Conservation (phyloP, 148 eudicot species). For the Chenopodium berlandieri region DNA sequence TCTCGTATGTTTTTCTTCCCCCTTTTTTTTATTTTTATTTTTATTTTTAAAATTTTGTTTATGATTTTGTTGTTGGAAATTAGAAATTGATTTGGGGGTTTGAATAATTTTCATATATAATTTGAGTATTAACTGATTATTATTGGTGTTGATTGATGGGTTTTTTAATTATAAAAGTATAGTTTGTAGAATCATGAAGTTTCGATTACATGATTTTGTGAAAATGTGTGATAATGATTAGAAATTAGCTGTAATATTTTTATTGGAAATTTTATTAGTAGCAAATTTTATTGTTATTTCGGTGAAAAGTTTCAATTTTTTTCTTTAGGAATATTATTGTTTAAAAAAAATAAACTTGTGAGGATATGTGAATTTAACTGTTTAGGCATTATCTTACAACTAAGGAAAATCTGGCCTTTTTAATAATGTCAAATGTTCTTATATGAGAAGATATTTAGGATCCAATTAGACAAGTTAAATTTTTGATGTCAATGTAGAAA, state of each 20-base stretch:
- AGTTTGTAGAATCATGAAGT: too few species aligned
- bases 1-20: conserved; percentile 45
- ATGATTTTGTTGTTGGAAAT: not conserved
- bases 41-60: not conserved
- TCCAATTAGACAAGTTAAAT: not conserved
- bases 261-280: too few species aligned
- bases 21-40: conserved; percentile 7
- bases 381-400: not conserved
- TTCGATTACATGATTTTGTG: too few species aligned
- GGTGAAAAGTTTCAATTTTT: not conserved
- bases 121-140: too few species aligned
- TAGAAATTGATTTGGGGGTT: not conserved
- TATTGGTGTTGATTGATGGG: too few species aligned
- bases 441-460: not conserved
- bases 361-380: not conserved
- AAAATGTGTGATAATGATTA: too few species aligned
- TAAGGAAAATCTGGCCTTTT: not conserved
- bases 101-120: not conserved
- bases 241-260: too few species aligned
- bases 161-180: too few species aligned
- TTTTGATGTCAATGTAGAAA: not conserved
- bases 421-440: not conserved
- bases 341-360: too few species aligned
- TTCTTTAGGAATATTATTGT: too few species aligned
- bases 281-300: not conserved